Percentiles rank a stretch among this genome's conserved stretches.
Conservation (phyloP, 1,284 basidiomycete genomes). For the Sutorius eximius region DNA sequence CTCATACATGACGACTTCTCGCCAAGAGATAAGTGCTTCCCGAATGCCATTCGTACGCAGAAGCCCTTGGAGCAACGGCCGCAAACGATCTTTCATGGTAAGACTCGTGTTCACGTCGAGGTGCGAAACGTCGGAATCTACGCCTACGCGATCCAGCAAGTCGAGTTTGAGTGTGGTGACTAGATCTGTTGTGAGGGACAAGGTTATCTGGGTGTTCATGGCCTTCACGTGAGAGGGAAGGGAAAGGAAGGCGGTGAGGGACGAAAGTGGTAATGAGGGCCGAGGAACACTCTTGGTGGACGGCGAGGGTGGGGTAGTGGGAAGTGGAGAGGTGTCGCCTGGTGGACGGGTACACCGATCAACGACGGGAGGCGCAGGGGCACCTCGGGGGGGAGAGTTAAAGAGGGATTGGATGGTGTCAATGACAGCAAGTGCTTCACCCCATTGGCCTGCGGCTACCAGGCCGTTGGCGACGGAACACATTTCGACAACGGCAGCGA, state of each 20-base stretch:
- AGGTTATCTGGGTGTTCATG: slow-evolving; percentile 71
- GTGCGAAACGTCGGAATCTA: slow-evolving; percentile 26
- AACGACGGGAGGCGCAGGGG: background rate
- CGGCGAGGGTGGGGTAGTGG: slow-evolving; percentile 30
- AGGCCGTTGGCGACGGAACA: slow-evolving; percentile 67
- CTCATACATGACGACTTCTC: slow-evolving; percentile 70
- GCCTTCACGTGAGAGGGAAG: slow-evolving; percentile 68
- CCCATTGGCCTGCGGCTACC: slow-evolving; percentile 83
- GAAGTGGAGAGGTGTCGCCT: slow-evolving; percentile 28
- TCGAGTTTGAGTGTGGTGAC: slow-evolving; percentile 70
- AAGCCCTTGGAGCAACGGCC: slow-evolving; percentile 75
- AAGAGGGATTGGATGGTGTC: slow-evolving; percentile 75
- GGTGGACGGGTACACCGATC: slow-evolving; percentile 12
- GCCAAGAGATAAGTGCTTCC: slow-evolving; percentile 72
- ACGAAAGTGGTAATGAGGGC: slow-evolving; percentile 52
- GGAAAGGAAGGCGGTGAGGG: slow-evolving; percentile 66
- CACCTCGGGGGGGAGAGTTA: slow-evolving; percentile 33
- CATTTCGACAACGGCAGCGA: slow-evolving; percentile 77
- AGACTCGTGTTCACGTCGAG: slow-evolving; percentile 37
- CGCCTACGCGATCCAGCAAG: slow-evolving; percentile 54
- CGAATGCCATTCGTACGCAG: slow-evolving; percentile 74
- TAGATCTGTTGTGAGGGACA: slow-evolving; percentile 78
- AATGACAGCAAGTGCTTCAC: slow-evolving; percentile 75
- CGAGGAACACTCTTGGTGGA: slow-evolving; percentile 22
- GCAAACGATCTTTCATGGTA: slow-evolving; percentile 58